Conservation (phyloP, 1,139 yeast genomes). For the Blastobotrys aristatus region DNA sequence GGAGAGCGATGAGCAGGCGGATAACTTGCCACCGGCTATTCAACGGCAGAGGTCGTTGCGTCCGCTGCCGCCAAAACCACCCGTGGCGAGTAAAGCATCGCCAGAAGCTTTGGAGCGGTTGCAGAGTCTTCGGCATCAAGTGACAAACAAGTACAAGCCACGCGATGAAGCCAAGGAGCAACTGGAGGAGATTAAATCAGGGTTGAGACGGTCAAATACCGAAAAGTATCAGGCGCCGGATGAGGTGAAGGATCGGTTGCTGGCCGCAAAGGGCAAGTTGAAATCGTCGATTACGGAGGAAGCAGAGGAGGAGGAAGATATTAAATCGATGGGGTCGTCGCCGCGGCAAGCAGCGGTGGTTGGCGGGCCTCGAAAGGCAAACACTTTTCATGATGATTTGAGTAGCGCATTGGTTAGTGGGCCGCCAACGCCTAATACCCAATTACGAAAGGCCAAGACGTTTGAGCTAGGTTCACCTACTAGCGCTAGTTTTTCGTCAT, state of each 20-base stretch:
- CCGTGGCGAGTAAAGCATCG: slow-evolving; percentile 7
- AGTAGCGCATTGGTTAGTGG: slow-evolving; percentile 20
- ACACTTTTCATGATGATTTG: slow-evolving; percentile 20
- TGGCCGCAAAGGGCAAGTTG: slow-evolving; percentile 22
- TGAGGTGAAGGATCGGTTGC: slow-evolving; percentile 20
- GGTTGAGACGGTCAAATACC: slow-evolving; percentile 23
- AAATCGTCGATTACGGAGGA: slow-evolving; percentile 2
- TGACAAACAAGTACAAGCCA: slow-evolving; percentile 25
- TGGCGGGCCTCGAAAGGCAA: slow-evolving; percentile 9
- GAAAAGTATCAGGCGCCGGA: slow-evolving; percentile 26
- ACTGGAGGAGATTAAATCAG: slow-evolving; percentile 21
- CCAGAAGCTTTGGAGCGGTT: slow-evolving; percentile 26
- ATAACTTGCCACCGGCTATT: slow-evolving; percentile 16
- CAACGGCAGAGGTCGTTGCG: slow-evolving; percentile 10
- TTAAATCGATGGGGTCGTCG: not conserved
- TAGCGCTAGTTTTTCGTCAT: slow-evolving; percentile 5
- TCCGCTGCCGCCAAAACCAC: slow-evolving; percentile 12
- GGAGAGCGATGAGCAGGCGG: not conserved
- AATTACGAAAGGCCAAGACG: slow-evolving; percentile 1
- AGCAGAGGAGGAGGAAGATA: slow-evolving; percentile 12
- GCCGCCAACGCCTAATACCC: slow-evolving; percentile 13
- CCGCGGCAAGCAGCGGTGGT: too few relatives aligned
- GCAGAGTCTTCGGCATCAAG: slow-evolving; percentile 23
- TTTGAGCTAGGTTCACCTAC: slow-evolving; percentile 1
- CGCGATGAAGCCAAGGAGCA: slow-evolving; percentile 24